Percentiles rank a stretch among this genome's conserved stretches.
phyloP scores from a whole-genome alignment of 306 rosid species.

The Coriaria nepalensis region DNA sequence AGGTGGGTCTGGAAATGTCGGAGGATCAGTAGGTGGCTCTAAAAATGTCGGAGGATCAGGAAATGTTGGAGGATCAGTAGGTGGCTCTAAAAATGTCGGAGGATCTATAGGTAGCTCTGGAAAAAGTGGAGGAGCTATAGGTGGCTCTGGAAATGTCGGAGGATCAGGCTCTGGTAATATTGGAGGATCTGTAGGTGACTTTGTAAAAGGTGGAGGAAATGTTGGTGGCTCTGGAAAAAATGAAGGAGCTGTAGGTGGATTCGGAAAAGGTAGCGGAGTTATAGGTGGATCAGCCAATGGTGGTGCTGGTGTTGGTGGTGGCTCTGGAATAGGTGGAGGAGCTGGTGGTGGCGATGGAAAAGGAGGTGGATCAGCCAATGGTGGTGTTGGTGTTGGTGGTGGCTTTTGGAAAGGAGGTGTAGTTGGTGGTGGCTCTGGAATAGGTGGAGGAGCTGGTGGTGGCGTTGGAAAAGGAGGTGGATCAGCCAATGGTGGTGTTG shows the following conservation, averaged over 20 bases:
- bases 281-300: too few species aligned
- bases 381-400: too few species aligned
- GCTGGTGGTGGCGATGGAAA: slow-evolving; percentile 19
- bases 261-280: neutral
- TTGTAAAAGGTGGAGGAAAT: too few species aligned
- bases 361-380: slow-evolving; percentile 31
- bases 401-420: slow-evolving; percentile 6
- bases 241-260: slow-evolving; percentile 10
- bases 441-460: slow-evolving; percentile 10
- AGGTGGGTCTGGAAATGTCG: slow-evolving; percentile 13
- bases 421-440: slow-evolving; percentile 15
- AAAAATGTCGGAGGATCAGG: slow-evolving; percentile 14
- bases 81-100: slow-evolving; percentile 19
- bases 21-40: slow-evolving; percentile 10
- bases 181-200: too few species aligned
- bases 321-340: slow-evolving; percentile 20
- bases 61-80: slow-evolving; percentile 25
- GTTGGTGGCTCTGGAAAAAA: slow-evolving; percentile 13
- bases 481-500: too few species aligned
- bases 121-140: neutral
- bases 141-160: slow-evolving; percentile 19
- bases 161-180: slow-evolving; percentile 22
- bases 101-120: slow-evolving; percentile 21
- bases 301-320: slow-evolving; percentile 9
- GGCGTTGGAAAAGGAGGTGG: slow-evolving; percentile 16